Evolutionary conservation across 192 early-diverging fungal genomes (phyloP).

Genomic region (Linnemannia elongata): DNA sequence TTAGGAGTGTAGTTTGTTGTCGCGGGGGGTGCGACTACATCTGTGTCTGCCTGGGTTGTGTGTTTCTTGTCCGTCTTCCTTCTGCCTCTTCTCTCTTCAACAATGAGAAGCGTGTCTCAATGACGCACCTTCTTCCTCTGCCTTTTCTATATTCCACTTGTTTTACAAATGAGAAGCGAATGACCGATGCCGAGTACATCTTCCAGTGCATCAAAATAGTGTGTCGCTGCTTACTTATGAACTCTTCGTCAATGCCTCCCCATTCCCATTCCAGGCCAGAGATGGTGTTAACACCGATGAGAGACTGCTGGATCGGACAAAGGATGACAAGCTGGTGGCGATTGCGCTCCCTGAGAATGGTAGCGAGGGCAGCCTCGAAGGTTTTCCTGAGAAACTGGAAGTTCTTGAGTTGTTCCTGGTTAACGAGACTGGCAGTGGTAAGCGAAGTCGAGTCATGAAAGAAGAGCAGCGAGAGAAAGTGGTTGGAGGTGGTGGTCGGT

Average conservation of each 20-base stretch:
- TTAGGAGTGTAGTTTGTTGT: no score
- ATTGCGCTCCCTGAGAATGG: slow-evolving; percentile 30
- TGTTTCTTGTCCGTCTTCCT: no score
- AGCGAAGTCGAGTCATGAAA: slow-evolving; percentile 46
- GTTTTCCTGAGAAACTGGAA: slow-evolving; percentile 36
- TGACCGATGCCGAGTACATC: not conserved
- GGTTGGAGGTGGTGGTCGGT: slow-evolving; percentile 43
- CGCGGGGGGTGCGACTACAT: no score
- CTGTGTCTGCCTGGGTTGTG: no score
- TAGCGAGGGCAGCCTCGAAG: slow-evolving; percentile 23
- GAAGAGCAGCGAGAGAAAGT: slow-evolving; percentile 50
- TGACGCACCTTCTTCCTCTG: no score
- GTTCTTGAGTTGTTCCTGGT: slow-evolving; percentile 36
- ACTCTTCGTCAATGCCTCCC: slow-evolving; percentile 56
- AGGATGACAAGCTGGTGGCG: slow-evolving; percentile 42
- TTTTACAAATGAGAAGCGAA: no score
- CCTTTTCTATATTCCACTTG: no score
- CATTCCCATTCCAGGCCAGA: slow-evolving; percentile 51
- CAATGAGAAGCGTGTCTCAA: no score
- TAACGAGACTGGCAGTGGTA: slow-evolving; percentile 25
- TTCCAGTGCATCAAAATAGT: no score
- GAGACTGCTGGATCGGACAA: slow-evolving; percentile 40
- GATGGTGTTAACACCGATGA: slow-evolving; percentile 31
- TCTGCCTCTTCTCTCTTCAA: no score
- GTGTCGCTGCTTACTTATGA: slow-evolving; percentile 24